Evolutionary conservation across 2,329 filamentous ascomycete species (phyloP), one percentile per base, ranked within the genome.

Genomic region (Sarocladium brachiariae): DNA sequence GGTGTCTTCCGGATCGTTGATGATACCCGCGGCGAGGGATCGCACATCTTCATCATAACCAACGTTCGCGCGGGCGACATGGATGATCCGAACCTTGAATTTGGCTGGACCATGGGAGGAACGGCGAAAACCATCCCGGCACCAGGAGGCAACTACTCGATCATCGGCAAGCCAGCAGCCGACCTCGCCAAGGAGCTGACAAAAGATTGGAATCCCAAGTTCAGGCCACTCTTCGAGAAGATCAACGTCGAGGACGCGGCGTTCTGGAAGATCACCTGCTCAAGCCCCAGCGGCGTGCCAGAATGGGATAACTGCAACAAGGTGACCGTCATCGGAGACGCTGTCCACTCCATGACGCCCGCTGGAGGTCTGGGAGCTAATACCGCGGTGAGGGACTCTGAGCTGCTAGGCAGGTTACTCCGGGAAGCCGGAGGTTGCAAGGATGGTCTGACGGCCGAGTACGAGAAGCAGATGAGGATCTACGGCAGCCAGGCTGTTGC

Each of bases 201-300:
- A 0, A 59, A 65, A 14, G 60, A 76, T 30, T 85, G 81, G 81
- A 70, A 82, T 58, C 68, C 75, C 11, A 69, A 73, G 2, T 63
- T 84, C 41, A 74, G 69, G 59, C 71, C 78, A 1, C 62, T 85
- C 0, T 76, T 85, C 52, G 77, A 83, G 5, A 57, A 81, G 31
- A 83, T 83, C 76, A 60, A 67, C 4, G 75, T 74, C 51, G 55
- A 63, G 0, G 77, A 84, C 55, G 76, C 81, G 0, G 80, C 81
- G 0, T 84, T 85, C 55, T 84, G 80, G 78, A 84, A 83, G 57
- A 83, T 85, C 45, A 83, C 80, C 2, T 84, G 78, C 55, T 83
- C 79, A 0, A 74, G 71, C 0, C 81, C 80, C 0, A 69, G 69
- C 1, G 80, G 80, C 1, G 77, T 84, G 0, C 81, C 81, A 0